phyloP scores from a whole-genome alignment of 2,329 filamentous ascomycete genomes.

The Venturia effusa region DNA sequence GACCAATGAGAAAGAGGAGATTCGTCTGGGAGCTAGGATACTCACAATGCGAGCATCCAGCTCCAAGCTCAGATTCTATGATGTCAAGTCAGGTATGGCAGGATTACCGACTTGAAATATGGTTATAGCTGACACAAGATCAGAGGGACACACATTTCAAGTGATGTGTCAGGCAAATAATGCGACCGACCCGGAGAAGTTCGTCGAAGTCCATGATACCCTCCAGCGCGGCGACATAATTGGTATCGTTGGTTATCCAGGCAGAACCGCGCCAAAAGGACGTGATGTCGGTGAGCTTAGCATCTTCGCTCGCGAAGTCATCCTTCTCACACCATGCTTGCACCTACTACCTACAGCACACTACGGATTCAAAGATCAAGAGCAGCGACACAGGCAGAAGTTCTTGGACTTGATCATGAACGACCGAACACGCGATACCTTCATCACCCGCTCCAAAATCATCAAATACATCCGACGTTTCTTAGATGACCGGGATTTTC shows the following conservation, averaged over 20 bases:
- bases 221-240: constrained; percentile 88
- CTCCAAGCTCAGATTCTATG: constrained; percentile 84
- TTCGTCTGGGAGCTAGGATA: constrained; percentile 75
- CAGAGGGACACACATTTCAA: constrained; percentile 67
- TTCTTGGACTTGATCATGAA: constrained; percentile 91
- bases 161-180: constrained; percentile 86
- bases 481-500: constrained; percentile 79
- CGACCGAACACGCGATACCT: constrained; percentile 69
- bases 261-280: constrained; percentile 80
- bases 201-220: constrained; percentile 81
- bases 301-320: constrained; percentile 78
- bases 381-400: constrained; percentile 78
- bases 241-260: constrained; percentile 74
- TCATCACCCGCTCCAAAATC: constrained; percentile 79
- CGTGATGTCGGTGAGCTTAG: constrained; percentile 86
- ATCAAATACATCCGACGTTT: constrained; percentile 79
- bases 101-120: constrained; percentile 62
- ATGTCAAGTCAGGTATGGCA: constrained; percentile 38
- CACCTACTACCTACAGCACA: constrained; percentile 83
- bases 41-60: constrained; percentile 78
- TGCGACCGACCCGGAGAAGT: constrained; percentile 55
- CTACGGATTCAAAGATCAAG: constrained; percentile 86
- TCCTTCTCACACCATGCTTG: constrained; percentile 70
- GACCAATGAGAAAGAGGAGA: constrained; percentile 59
- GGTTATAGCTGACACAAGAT: neutral